Base-by-base conservation (phyloP, 1,139 yeast genomes). In the Saccharomyces hybrid region DNA sequence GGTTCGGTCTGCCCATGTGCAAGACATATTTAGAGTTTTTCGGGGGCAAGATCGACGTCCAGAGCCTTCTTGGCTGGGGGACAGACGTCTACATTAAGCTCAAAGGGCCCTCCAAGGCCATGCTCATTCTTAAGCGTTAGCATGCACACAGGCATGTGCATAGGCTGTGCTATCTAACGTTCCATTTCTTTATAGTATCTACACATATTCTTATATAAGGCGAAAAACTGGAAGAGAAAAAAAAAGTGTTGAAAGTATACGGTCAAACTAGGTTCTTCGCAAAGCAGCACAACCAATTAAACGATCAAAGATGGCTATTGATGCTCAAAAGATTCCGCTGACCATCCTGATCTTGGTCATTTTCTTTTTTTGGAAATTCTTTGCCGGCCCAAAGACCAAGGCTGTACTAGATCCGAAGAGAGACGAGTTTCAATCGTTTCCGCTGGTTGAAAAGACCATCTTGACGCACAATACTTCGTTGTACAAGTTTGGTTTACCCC, bases 1-100 rank as follows among this genome's bases (percentile, higher is more conserved):
- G 99, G 0, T 91, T 89, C 66, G 99, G 99, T 0, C 72, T 91
- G 53, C 98, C 98, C 1, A 74, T 91, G 57, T 88, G 93, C 73
- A 80, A 81, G 64, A 85, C 87, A 0, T 85, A 85, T 63, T 81
- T 84, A 41, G 85, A 81, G 65, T 77, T 83, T 64, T 84, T 84
- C 66, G 84, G 83, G 46, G 98, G 98, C 1, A 81, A 78, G 70
- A 78, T 91, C 58, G 84, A 85, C 47, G 76, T 91, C 44, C 96
- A 90, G 67, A 83, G 87, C 32, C 82, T 89, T 59, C 80, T 81
- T 70, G 96, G 97, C 1, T 82, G 88, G 82, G 99, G 99, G 8
- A 83, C 88, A 0, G 88, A 83, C 61, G 86, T 81, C 14, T 83
- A 84, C 61, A 72, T 83, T 28, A 80, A 78, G 52, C 66, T 83